Evolutionary conservation across 352 stramenopile species (phyloP), one percentile per base, ranked within the genome.

Genomic region (Globisporangium rhizosaccharum): DNA sequence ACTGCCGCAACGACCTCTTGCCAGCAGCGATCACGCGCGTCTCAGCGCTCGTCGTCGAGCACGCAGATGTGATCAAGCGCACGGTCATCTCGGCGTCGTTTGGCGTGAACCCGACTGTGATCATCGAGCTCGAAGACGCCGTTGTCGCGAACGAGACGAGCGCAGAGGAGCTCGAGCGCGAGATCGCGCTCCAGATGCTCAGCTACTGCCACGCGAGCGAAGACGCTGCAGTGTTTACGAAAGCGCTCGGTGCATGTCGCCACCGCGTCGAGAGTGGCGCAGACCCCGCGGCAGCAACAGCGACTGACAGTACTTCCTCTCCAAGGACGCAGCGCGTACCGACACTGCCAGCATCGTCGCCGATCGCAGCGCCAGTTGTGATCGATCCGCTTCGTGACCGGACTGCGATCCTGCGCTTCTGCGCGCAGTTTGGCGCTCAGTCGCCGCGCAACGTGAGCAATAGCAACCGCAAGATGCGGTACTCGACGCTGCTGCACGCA

Each of bases 331-430:
- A 60, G 46, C 73, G 65, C 15, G 58, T 81, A 5, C 72, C 72
- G 10, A 67, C 68, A 1, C 51, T 81, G 2, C 72, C 72, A 15
- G 46, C 60, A 26, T 81, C 72, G 2, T 81, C 70, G 0, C 63
- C 70, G 1, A 78, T 81, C n/a, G 72, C 72, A 1, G 59, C 72
- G 7, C 64, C 70, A 14, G 53, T 78, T 2, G 70, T 79, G 18
- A 61, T 79, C 9, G 73, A 82, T 57, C 70, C 70, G 3, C 26
- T 75, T 17, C 75, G 75, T 10, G 75, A 85, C 55, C 68, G 81
- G 55, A 67, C 66, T 46, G 65, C 72, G 14, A 75, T 85, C n/a
- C 56, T 74, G 14, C 71, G 72, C n/a, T 85, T 85, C 30, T 73
- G 66, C 3, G 59, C 67, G 1, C 68, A 76, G 23, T 85, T 82